These are phyloP conservation scores for Emmonsiellopsis sp. DNA, from an alignment of 2,329 filamentous ascomycete species.

Conservation along the genomic window DNA sequence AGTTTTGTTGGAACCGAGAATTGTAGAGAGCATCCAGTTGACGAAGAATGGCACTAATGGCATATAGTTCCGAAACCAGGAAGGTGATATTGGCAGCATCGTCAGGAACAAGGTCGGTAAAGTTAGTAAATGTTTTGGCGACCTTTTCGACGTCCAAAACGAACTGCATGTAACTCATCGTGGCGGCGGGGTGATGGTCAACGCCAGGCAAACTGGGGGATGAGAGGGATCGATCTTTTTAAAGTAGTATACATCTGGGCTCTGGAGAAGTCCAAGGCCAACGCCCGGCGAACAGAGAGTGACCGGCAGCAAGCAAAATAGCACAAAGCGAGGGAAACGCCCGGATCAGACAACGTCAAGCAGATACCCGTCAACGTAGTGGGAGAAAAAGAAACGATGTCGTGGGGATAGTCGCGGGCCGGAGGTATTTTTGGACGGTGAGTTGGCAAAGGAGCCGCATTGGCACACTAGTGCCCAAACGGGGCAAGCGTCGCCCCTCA, in stretches of 20 bases:
- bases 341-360: too few relatives aligned
- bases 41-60: conserved; percentile 43
- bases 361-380: too few relatives aligned
- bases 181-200: conserved; percentile 13
- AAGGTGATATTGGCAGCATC: conserved; percentile 45
- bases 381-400: too few relatives aligned
- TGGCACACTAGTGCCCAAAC: too few relatives aligned
- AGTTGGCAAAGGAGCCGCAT: too few relatives aligned
- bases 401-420: too few relatives aligned
- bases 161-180: conserved; percentile 34
- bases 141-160: conserved; percentile 45
- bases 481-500: too few relatives aligned
- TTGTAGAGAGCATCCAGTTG: conserved; percentile 37
- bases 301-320: too few relatives aligned
- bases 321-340: too few relatives aligned
- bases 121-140: conserved; percentile 41
- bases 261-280: too few relatives aligned
- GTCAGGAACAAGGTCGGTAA: conserved; percentile 43
- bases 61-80: conserved; percentile 46
- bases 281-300: not conserved
- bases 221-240: too few relatives aligned
- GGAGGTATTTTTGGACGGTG: too few relatives aligned
- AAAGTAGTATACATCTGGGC: not conserved
- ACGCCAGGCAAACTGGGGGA: not conserved
- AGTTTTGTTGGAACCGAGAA: conserved; percentile 29